phyloP scores from a whole-genome alignment of 805 yeast genomes.

The Candida maesae region DNA sequence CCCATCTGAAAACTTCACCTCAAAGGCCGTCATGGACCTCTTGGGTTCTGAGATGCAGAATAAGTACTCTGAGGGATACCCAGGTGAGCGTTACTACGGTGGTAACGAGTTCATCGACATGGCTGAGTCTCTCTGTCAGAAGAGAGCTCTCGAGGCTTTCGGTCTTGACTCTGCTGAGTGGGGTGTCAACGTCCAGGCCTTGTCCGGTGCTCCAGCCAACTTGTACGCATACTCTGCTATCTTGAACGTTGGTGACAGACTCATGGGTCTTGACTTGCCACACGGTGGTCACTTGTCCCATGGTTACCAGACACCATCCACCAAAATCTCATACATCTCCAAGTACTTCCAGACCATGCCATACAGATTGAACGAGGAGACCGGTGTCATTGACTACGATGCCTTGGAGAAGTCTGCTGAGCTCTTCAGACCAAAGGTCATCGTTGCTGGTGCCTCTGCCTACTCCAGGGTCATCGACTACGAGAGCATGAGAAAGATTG shows the following conservation, averaged over 20 bases:
- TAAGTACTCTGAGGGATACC: constrained; percentile 98
- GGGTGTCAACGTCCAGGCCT: constrained; percentile 97
- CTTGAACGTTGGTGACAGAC: constrained; percentile 83
- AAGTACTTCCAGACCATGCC: constrained; percentile 98
- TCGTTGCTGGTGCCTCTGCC: constrained; percentile 97
- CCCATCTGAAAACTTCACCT: constrained; percentile 96
- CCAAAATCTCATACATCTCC: constrained; percentile 88
- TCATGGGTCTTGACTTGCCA: constrained; percentile 97
- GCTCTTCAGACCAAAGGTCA: constrained; percentile 88
- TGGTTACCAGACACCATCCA: constrained; percentile 89
- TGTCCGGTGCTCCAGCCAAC: constrained; percentile 97
- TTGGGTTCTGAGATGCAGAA: constrained; percentile 97
- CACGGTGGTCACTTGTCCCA: constrained; percentile 98
- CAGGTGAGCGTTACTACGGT: constrained; percentile 98
- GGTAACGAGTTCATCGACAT: constrained; percentile 97
- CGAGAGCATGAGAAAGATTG: constrained; percentile 83
- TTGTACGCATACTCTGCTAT: constrained; percentile 88
- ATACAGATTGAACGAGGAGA: constrained; percentile 77
- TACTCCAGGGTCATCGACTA: constrained; percentile 90
- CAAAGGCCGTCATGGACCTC: constrained; percentile 92
- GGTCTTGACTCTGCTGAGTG: constrained; percentile 71
- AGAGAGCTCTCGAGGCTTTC: constrained; percentile 86
- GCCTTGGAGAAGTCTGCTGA: constrained; percentile 75
- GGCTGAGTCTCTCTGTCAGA: constrained; percentile 88
- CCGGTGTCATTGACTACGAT: constrained; percentile 93